A percentile compares a stretch with the other conserved stretches of the same genome.
These are phyloP conservation scores for Ophiostoma populinum DNA, from an alignment of 2,329 filamentous ascomycete species.

Conservation along the genomic window DNA sequence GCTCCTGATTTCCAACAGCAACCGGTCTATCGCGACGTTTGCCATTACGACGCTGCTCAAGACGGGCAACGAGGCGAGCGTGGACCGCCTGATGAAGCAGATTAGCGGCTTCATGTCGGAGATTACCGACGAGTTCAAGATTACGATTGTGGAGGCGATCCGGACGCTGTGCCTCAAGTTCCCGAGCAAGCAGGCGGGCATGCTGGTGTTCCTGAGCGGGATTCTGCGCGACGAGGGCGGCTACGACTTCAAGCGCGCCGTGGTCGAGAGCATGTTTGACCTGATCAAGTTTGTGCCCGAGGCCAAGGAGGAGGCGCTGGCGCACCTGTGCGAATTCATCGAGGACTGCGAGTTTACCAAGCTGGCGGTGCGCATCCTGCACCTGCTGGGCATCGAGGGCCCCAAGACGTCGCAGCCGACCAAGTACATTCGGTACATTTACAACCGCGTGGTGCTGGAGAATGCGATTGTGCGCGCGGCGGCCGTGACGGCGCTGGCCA, in stretches of 20 bases:
- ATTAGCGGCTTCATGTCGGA: conserved; percentile 97
- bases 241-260: conserved; percentile 93
- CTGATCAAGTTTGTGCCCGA: conserved; percentile 98
- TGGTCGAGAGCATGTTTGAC: conserved; percentile 98
- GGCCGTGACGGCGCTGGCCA: conserved; percentile 86
- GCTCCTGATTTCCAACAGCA: conserved; percentile 87
- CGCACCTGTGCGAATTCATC: conserved; percentile 96
- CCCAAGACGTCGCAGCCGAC: conserved; percentile 91
- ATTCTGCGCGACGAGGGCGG: conserved; percentile 92
- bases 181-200: conserved; percentile 91
- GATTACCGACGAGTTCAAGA: conserved; percentile 98
- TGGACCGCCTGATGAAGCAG: conserved; percentile 96
- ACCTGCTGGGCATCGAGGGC: conserved; percentile 84
- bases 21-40: conserved; percentile 94
- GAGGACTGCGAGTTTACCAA: conserved; percentile 99
- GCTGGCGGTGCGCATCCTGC: conserved; percentile 83
- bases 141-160: conserved; percentile 98
- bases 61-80: conserved; percentile 93
- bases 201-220: conserved; percentile 94
- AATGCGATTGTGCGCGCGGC: conserved; percentile 92
- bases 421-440: conserved; percentile 98
- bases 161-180: conserved; percentile 94
- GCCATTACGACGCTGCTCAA: conserved; percentile 96
- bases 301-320: conserved; percentile 62
- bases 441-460: conserved; percentile 93